Percentiles rank a stretch among this genome's conserved stretches.
These are phyloP conservation scores for Spergularia bocconei DNA, from an alignment of 148 eudicot species.

Conservation along the genomic window DNA sequence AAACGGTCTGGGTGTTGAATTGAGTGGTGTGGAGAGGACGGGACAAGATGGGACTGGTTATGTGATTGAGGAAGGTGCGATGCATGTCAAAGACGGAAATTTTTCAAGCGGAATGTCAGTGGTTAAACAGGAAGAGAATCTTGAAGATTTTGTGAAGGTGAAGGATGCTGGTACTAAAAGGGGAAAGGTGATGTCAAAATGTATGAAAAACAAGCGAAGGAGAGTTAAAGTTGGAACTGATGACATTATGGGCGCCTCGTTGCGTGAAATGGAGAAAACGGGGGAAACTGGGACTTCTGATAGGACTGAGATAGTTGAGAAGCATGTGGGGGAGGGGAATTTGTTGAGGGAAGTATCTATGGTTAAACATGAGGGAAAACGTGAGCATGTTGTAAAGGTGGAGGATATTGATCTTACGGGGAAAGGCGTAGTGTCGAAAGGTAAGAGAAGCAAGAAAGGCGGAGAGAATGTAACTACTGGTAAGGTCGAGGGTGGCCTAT, in stretches of 20 bases:
- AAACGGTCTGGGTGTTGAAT: neutral
- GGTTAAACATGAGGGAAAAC: neutral
- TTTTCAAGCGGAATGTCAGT: neutral
- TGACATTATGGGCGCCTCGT: too few relatives aligned
- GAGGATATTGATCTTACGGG: neutral
- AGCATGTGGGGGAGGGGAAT: neutral
- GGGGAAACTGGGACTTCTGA: too few relatives aligned
- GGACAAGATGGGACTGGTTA: neutral
- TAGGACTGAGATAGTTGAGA: neutral
- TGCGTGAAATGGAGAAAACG: too few relatives aligned
- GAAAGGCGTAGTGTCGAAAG: neutral
- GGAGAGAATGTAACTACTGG: neutral
- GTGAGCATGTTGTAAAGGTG: neutral
- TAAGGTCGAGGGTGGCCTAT: neutral
- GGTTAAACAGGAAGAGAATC: neutral
- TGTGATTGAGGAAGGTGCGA: neutral
- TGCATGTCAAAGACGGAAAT: neutral
- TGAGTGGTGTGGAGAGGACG: neutral
- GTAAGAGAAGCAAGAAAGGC: conserved; percentile 4
- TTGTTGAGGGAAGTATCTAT: neutral
- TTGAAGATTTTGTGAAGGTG: neutral
- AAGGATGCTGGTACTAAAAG: too few relatives aligned
- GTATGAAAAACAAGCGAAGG: too few relatives aligned
- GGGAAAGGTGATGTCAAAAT: too few relatives aligned
- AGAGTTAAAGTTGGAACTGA: too few relatives aligned